Evolutionary conservation across 345 rosid species (phyloP).

Genomic region (Euphorbia tirucalli): DNA sequence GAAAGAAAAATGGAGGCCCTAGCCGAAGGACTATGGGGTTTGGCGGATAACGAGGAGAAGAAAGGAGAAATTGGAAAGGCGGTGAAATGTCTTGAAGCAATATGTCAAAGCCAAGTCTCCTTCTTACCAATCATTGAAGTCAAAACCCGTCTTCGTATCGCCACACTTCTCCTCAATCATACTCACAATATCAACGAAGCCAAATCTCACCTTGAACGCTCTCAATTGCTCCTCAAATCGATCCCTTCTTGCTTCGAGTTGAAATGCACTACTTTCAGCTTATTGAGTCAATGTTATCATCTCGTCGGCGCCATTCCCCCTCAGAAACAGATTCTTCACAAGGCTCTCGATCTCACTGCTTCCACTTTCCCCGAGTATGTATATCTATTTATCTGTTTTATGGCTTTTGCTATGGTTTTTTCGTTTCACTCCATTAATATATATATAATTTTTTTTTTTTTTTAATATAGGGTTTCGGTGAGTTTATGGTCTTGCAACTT

Average conservation of each 20-base stretch:
- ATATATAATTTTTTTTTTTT: not conserved
- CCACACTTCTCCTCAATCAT: slow-evolving; percentile 80
- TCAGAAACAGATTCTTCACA: slow-evolving; percentile 72
- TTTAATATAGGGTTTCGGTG: slow-evolving; percentile 37
- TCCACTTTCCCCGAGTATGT: slow-evolving; percentile 42
- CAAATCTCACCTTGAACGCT: slow-evolving; percentile 88
- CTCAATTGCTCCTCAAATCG: slow-evolving; percentile 64
- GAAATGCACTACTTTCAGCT: slow-evolving; percentile 73
- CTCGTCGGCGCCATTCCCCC: slow-evolving; percentile 77
- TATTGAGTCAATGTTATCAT: slow-evolving; percentile 90
- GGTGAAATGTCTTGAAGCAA: slow-evolving; percentile 85
- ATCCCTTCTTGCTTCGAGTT: slow-evolving; percentile 85
- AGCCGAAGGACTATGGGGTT: slow-evolving; percentile 92
- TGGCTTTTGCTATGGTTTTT: not conserved
- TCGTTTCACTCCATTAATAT: not conserved
- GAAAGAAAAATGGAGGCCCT: slow-evolving; percentile 51
- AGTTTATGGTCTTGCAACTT: slow-evolving; percentile 90
- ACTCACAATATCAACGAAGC: slow-evolving; percentile 79
- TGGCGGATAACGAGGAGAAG: slow-evolving; percentile 80
- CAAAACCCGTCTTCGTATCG: slow-evolving; percentile 80
- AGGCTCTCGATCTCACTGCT: slow-evolving; percentile 67
- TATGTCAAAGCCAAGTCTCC: slow-evolving; percentile 68
- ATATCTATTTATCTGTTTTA: not conserved
- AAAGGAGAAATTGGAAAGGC: slow-evolving; percentile 68
- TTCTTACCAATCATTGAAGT: slow-evolving; percentile 82